These are phyloP conservation scores for Discostella stelligeroides DNA, from an alignment of 108 stramenopile genomes.

Conservation along the genomic window DNA sequence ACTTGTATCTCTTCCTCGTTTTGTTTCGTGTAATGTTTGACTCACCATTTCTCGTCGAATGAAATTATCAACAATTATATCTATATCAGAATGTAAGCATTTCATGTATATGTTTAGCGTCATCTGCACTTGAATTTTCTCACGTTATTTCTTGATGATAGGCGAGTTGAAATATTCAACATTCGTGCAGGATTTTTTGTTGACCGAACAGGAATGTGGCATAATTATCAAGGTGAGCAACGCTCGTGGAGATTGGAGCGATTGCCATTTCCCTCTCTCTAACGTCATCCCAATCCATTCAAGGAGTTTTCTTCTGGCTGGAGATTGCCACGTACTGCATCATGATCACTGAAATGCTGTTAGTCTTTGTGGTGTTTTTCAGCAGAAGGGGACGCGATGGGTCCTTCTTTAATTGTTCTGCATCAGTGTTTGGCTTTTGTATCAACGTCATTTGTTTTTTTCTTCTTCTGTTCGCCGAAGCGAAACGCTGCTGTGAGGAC, in stretches of 20 bases:
- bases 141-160: slow-evolving; percentile 9
- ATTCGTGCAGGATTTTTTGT: slow-evolving; percentile 17
- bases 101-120: neutral
- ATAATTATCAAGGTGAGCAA: slow-evolving; percentile 22
- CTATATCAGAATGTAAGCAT: slow-evolving; percentile 7
- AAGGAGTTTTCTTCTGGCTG: slow-evolving; percentile 55
- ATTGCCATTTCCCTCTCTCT: too few species aligned
- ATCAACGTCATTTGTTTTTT: slow-evolving; percentile 55
- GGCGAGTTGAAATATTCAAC: slow-evolving; percentile 51
- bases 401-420: slow-evolving; percentile 17
- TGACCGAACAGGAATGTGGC: slow-evolving; percentile 24
- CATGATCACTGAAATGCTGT: slow-evolving; percentile 52
- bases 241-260: too few species aligned
- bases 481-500: slow-evolving; percentile 62
- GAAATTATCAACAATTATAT: neutral
- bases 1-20: neutral
- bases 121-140: neutral
- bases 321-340: slow-evolving; percentile 50
- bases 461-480: slow-evolving; percentile 68
- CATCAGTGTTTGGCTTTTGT: slow-evolving; percentile 56
- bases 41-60: neutral
- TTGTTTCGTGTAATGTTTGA: neutral
- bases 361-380: slow-evolving; percentile 22
- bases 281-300: too few species aligned
- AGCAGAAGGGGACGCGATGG: slow-evolving; percentile 4